Evolutionary conservation across 768 basidiomycete species (phyloP).

Genomic region (Pisolithus sp.): DNA sequence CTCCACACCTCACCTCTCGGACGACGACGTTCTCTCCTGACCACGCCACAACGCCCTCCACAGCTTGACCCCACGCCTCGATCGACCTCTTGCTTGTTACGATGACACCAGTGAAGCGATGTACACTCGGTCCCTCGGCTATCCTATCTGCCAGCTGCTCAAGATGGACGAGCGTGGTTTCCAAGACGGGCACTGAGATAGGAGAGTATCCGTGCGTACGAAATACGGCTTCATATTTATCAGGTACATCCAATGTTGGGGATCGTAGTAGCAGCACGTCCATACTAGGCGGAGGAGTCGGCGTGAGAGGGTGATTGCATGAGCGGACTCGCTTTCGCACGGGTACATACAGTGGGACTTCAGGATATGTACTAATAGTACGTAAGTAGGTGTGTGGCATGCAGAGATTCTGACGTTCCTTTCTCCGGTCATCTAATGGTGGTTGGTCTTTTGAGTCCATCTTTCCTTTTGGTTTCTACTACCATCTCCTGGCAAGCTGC

Average conservation of each 20-base stretch:
- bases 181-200: slow-evolving; percentile 63
- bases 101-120: slow-evolving; percentile 52
- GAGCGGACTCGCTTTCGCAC: too few species aligned
- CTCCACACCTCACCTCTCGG: slow-evolving; percentile 12
- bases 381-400: too few species aligned
- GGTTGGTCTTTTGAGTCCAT: too few species aligned
- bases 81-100: slow-evolving; percentile 75
- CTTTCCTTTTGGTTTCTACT: too few species aligned
- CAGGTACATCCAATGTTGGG: slow-evolving; percentile 29
- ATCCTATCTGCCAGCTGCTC: slow-evolving; percentile 40
- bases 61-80: slow-evolving; percentile 58
- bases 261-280: slow-evolving; percentile 39
- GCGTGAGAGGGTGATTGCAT: background rate
- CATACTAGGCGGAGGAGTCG: slow-evolving; percentile 10
- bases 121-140: slow-evolving; percentile 26
- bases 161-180: slow-evolving; percentile 53
- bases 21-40: background rate
- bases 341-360: too few species aligned
- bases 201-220: slow-evolving; percentile 41
- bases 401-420: too few species aligned
- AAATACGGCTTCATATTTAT: slow-evolving; percentile 57
- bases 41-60: slow-evolving; percentile 9
- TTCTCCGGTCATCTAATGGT: too few species aligned
- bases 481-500: too few species aligned
- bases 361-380: too few species aligned